Evolutionary conservation across 768 basidiomycete species (phyloP), one percentile per base, ranked within the genome.

Genomic region (Lanmaoa rubissima): DNA sequence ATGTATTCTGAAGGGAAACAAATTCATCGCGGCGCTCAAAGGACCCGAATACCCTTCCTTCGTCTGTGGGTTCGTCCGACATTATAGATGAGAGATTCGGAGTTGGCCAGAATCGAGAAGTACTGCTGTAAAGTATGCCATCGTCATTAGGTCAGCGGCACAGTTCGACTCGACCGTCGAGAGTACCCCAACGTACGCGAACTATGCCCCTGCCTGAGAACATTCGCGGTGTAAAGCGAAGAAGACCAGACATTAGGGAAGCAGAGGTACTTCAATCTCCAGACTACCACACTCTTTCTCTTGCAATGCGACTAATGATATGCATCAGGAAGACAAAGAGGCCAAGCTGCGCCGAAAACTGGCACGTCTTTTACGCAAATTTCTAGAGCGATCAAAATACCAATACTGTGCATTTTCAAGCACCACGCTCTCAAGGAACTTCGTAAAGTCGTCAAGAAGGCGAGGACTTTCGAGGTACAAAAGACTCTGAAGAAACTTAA

Each of bases 401-500:
- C 50, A 61, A 63, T 41, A 44, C 35, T 50, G 21, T 43, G 49
- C 49, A 39, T 61, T 59, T 50, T 61, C 40, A 69, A 96, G 94
- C 85, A 90, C 63, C 90, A 90, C 68, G 82, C 82, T 55, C 67
- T 88, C 48, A 88, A 82, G 67, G 87, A 88, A 61, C 80, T 90
- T 10, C 80, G 81, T 60, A 89, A 88, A 63, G 82, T 86, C 5
- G 82, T 87, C 31, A 95, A 92, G 75, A 91, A 88, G 65, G 87
- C 88, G 11, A 91, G 85, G 68, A 74, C 81, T 0, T 90, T 91
- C 58, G 94, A 96, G 74, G 83, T 82, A 1, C 90, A 87, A 70
- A 89, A 87, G 68, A 72, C 88, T n/a, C 80, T 94, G 55, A 95
- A 93, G 77, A 86, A 83, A 71, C 74, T 94, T 31, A 93, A 90